Conservation (phyloP, 345 rosid genomes). For the Adansonia digitata region DNA sequence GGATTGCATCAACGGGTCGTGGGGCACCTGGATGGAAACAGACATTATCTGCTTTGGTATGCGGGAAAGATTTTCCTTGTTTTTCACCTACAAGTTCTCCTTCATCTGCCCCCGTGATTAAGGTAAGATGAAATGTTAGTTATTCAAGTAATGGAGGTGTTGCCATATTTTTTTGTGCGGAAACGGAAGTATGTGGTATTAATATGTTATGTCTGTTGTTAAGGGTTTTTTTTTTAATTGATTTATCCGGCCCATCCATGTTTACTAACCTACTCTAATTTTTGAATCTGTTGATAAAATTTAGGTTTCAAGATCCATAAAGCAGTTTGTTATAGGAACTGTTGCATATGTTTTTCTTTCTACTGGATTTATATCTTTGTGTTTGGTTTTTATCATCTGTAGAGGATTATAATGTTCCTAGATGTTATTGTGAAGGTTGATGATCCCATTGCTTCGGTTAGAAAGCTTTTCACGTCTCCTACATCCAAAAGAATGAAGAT, state of each 20-base stretch:
- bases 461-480: slow-evolving; percentile 6
- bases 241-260: background rate
- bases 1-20: slow-evolving; percentile 63
- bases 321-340: background rate
- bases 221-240: background rate
- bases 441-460: slow-evolving; percentile 12
- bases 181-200: background rate
- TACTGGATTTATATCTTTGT: background rate
- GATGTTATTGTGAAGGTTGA: background rate
- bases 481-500: background rate
- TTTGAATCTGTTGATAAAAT: background rate
- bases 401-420: background rate
- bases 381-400: background rate
- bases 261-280: background rate
- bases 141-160: background rate
- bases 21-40: slow-evolving; percentile 79
- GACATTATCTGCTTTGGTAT: slow-evolving; percentile 65
- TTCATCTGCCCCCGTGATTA: slow-evolving; percentile 41
- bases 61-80: slow-evolving; percentile 38
- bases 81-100: slow-evolving; percentile 34
- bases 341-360: background rate
- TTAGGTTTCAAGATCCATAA: background rate
- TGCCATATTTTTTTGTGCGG: background rate
- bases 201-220: background rate
- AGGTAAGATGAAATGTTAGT: slow-evolving; percentile 37